These are phyloP conservation scores for Aphanomyces cochlioides DNA, from an alignment of 352 stramenopile genomes.

Conservation along the genomic window DNA sequence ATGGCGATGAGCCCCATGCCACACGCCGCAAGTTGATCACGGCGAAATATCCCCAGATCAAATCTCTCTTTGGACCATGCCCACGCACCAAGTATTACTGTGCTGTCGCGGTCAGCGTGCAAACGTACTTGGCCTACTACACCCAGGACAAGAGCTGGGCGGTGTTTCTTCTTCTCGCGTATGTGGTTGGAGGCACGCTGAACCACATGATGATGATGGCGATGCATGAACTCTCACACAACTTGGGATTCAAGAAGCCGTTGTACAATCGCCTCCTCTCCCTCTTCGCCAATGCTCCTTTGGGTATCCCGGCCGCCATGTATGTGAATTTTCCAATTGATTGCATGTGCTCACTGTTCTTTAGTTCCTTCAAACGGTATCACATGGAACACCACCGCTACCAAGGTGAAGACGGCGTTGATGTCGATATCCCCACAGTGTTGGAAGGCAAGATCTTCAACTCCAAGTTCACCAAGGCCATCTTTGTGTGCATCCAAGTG, in stretches of 20 bases:
- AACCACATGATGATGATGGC: constrained; percentile 95
- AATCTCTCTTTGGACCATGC: constrained; percentile 84
- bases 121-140: constrained; percentile 75
- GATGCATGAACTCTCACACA: constrained; percentile 96
- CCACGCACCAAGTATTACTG: constrained; percentile 88
- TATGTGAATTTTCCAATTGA: constrained; percentile 28
- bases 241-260: constrained; percentile 91
- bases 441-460: constrained; percentile 89
- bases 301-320: constrained; percentile 88
- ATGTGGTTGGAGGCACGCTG: constrained; percentile 86
- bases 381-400: constrained; percentile 97
- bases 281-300: constrained; percentile 92
- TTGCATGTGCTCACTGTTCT: constrained; percentile 11
- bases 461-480: constrained; percentile 82
- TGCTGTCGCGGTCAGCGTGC: constrained; percentile 59
- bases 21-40: constrained; percentile 79
- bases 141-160: constrained; percentile 66
- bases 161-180: constrained; percentile 57
- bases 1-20: constrained; percentile 83
- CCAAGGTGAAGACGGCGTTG: constrained; percentile 90
- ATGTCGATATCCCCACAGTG: constrained; percentile 92
- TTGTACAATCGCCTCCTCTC: constrained; percentile 87
- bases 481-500: constrained; percentile 91
- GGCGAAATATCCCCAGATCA: constrained; percentile 87
- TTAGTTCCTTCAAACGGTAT: constrained; percentile 92